These are phyloP conservation scores for Diaporthe caulivora DNA, from an alignment of 2,329 filamentous ascomycete genomes.

Conservation along the genomic window DNA sequence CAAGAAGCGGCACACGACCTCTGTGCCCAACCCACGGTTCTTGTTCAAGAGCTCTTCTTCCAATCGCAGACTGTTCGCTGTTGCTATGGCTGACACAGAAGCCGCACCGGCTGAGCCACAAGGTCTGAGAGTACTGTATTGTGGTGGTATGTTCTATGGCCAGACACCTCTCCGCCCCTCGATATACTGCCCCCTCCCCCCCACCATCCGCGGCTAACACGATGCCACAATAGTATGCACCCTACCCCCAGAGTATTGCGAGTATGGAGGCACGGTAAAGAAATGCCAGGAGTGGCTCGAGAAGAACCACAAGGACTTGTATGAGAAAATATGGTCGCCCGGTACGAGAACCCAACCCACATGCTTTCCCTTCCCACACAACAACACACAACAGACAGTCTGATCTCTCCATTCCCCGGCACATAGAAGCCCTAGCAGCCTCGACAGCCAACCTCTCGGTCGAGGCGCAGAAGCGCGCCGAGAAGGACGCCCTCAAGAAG, in stretches of 20 bases:
- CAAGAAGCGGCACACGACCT: slow-evolving; percentile 8
- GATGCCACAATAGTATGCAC: slow-evolving; percentile 65
- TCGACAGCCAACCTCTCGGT: slow-evolving; percentile 88
- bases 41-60: slow-evolving; percentile 3
- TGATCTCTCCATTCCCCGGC: slow-evolving; percentile 22
- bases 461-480: slow-evolving; percentile 92
- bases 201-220: slow-evolving; percentile 37
- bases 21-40: neutral
- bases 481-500: slow-evolving; percentile 97
- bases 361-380: slow-evolving; percentile 12
- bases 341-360: slow-evolving; percentile 62
- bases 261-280: slow-evolving; percentile 95
- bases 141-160: slow-evolving; percentile 63
- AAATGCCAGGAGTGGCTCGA: slow-evolving; percentile 98
- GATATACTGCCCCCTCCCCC: slow-evolving; percentile 9
- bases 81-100: slow-evolving; percentile 67
- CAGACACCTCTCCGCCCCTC: slow-evolving; percentile 36
- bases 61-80: slow-evolving; percentile 31
- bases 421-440: slow-evolving; percentile 82
- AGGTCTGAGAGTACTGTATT: slow-evolving; percentile 66
- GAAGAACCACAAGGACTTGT: slow-evolving; percentile 78
- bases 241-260: slow-evolving; percentile 88
- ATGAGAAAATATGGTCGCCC: slow-evolving; percentile 85
- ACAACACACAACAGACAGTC: neutral
- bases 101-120: slow-evolving; percentile 59